phyloP scores from a whole-genome alignment of 352 stramenopile species.

The Phytophthora ohioensis region DNA sequence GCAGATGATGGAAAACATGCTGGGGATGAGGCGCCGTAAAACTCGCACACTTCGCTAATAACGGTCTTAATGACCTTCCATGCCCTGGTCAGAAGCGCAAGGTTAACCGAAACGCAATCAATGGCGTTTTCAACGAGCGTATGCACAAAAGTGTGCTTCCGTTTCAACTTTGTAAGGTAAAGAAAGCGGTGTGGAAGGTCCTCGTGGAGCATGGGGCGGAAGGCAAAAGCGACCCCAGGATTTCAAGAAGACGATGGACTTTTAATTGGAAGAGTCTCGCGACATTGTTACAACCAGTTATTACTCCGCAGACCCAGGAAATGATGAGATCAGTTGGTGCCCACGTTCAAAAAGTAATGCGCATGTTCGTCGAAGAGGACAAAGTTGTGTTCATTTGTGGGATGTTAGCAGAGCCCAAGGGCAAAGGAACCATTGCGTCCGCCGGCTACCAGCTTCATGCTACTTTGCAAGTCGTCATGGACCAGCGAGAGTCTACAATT shows the following conservation, averaged over 20 bases:
- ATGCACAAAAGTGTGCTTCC: conserved; percentile 26
- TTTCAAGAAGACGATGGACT: conserved; percentile 1
- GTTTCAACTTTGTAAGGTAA: conserved; percentile 13
- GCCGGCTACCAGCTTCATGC: conserved; percentile 8
- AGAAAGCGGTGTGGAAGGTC: conserved; percentile 5
- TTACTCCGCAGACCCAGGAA: background rate
- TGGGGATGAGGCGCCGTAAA: conserved; percentile 15
- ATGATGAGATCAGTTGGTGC: background rate
- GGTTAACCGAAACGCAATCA: conserved; percentile 7
- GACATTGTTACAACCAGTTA: conserved; percentile 16
- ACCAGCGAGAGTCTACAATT: background rate
- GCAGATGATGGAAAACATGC: conserved; percentile 21
- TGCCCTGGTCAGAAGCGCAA: conserved; percentile 30
- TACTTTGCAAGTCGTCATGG: conserved; percentile 11
- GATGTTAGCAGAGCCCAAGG: conserved; percentile 5
- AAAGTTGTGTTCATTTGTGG: conserved; percentile 19
- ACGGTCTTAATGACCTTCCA: conserved; percentile 10
- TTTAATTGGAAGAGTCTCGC: conserved; percentile 3
- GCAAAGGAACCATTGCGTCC: background rate
- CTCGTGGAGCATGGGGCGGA: conserved; percentile 7
- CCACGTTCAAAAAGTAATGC: conserved; percentile 20
- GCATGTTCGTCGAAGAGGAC: conserved; percentile 18
- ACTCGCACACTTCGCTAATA: conserved; percentile 1
- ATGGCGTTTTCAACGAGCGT: conserved; percentile 26
- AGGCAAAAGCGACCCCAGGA: background rate